These are phyloP conservation scores for Pseudogymnoascus sp. DNA, from an alignment of 2,329 filamentous ascomycete genomes.

Conservation along the genomic window DNA sequence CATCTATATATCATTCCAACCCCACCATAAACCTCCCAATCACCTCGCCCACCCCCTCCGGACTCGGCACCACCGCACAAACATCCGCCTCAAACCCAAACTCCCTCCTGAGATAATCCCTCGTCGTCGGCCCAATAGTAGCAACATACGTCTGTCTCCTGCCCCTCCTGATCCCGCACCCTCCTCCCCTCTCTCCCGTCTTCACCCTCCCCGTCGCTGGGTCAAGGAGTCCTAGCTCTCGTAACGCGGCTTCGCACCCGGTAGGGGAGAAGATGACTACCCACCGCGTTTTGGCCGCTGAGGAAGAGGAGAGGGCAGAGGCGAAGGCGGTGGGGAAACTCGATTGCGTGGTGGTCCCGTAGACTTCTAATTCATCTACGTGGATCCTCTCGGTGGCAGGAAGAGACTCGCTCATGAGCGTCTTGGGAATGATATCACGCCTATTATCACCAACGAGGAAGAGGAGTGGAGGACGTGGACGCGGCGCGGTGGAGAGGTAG, in stretches of 20 bases:
- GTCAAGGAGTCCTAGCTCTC: slow-evolving; percentile 44
- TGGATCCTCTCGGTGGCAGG: slow-evolving; percentile 43
- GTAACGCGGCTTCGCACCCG: slow-evolving; percentile 53
- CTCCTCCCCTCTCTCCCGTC: slow-evolving; percentile 2
- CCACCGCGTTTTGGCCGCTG: slow-evolving; percentile 46
- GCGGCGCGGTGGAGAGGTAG: slow-evolving; percentile 37
- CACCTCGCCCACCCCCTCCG: slow-evolving; percentile 64
- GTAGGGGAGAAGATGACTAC: slow-evolving; percentile 66
- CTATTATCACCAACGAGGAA: slow-evolving; percentile 89
- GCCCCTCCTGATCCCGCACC: slow-evolving; percentile 9
- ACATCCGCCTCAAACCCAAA: slow-evolving; percentile 66
- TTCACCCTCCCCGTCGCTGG: slow-evolving; percentile 34
- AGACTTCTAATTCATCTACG: slow-evolving; percentile 75
- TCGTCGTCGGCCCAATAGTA: slow-evolving; percentile 90
- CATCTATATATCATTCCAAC: background rate
- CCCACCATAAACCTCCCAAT: slow-evolving; percentile 38
- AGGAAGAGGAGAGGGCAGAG: slow-evolving; percentile 38
- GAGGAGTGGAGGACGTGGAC: slow-evolving; percentile 45
- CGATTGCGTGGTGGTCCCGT: slow-evolving; percentile 75
- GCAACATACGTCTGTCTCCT: slow-evolving; percentile 54
- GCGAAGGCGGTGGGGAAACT: slow-evolving; percentile 65
- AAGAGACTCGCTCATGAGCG: slow-evolving; percentile 52
- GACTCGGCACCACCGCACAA: slow-evolving; percentile 74
- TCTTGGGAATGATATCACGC: slow-evolving; percentile 81
- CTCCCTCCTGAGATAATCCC: slow-evolving; percentile 56